Evolutionary conservation across 2,329 filamentous ascomycete species (phyloP), one percentile per base, ranked within the genome.

Genomic region (Monosporascus sp.): DNA sequence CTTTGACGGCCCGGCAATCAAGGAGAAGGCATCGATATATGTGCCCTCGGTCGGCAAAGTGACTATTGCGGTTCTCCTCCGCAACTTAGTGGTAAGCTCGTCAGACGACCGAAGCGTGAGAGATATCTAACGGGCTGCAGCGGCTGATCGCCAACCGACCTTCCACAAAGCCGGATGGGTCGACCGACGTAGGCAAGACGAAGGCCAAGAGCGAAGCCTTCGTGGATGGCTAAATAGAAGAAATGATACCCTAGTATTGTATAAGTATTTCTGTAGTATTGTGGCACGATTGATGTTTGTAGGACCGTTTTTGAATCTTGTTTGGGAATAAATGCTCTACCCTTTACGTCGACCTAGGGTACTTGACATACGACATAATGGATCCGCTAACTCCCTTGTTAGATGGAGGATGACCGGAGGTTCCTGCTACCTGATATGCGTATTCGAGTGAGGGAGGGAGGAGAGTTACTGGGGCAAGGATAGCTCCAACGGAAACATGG

Each of bases 41-140:
- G 92, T 97, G 18, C 94, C 94, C 1, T 94, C 93, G 0, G 95
- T 97, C 61, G 94, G 94, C 63, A 99, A 97, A 77, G 93, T 97
- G 48, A 99, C 94, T 0, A 97, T 97, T 68, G 89, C 93, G 17
- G 86, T 97, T 37, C 74, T 99, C 54, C 76, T 97, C 65, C 80
- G 94, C 53, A 99, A 99, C 68, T 74, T 97, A 37, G 79, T 97
- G 67, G 89, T 94, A 74, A 74, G 87, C 81, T 31, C 20, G 8
- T 8, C 43, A 28, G 7, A 6, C 24, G 7, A 28, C n/a, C 14
- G 26, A 26, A 46, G 17, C 22, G 22, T 15, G 6, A 18, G n/a
- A 22, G 38, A 9, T 38, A 52, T 47, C 69, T 72, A 57, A 71
- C 57, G 15, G 22, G 44, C 5, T 20, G 15, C 51, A 81, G 78